A percentile compares a stretch with the other conserved stretches of the same genome.
These are phyloP conservation scores for Selaginella tamariscina DNA, from an alignment of 75 land plant species.

Conservation along the genomic window DNA sequence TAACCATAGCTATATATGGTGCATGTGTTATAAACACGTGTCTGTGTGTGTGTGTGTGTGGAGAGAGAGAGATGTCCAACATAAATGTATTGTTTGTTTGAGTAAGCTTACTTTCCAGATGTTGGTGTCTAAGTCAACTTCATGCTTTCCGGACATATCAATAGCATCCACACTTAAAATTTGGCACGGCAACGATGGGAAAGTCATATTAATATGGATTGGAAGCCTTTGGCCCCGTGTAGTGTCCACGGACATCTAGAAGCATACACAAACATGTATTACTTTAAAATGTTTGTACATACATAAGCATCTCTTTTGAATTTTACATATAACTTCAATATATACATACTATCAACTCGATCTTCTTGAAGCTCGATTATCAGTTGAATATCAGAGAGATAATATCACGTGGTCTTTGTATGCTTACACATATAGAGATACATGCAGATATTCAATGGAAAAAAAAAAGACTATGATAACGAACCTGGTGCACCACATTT, in stretches of 20 bases:
- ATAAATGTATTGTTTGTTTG: not conserved
- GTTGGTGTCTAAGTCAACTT: slow-evolving; percentile 94
- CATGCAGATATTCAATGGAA: not conserved
- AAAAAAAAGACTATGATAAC: not conserved
- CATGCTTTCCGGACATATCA: slow-evolving; percentile 98
- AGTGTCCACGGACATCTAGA: slow-evolving; percentile 88
- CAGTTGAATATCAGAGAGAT: too few species aligned
- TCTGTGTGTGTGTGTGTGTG: too few species aligned
- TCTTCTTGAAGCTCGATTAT: too few species aligned
- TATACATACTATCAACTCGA: too few species aligned
- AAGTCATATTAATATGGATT: slow-evolving; percentile 90
- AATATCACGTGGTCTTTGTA: too few species aligned
- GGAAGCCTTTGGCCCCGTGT: slow-evolving; percentile 96
- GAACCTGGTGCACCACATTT: slow-evolving; percentile 71
- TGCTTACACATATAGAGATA: too few species aligned
- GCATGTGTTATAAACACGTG: too few species aligned
- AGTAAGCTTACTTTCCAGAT: slow-evolving; percentile 79
- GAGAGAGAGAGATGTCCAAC: not conserved
- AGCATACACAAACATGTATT: not conserved
- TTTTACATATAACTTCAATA: too few species aligned
- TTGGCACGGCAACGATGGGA: slow-evolving; percentile 91
- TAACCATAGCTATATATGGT: too few species aligned
- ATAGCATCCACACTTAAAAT: slow-evolving; percentile 93
- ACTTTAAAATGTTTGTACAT: too few species aligned
- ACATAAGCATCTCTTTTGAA: too few species aligned